These are phyloP conservation scores for Rhizopogon vesiculosus DNA, from an alignment of 768 basidiomycete genomes.

Conservation along the genomic window DNA sequence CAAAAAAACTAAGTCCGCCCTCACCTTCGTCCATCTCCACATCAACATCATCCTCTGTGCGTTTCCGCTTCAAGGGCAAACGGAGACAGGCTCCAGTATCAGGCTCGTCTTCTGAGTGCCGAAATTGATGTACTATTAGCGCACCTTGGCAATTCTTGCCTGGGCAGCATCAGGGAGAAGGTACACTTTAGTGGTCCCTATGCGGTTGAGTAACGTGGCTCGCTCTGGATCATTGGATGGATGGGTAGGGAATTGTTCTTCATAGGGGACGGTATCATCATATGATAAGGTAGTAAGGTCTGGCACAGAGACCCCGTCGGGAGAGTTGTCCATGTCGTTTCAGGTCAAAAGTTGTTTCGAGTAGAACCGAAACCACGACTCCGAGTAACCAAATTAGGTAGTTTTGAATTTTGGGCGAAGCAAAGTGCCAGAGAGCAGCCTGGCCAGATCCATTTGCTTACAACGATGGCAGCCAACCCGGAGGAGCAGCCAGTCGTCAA, in stretches of 20 bases:
- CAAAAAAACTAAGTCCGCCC: no score
- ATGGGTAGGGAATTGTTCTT: constrained; percentile 45
- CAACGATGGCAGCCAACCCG: constrained; percentile 16
- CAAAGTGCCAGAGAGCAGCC: no score
- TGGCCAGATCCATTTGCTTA: background rate
- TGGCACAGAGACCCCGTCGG: constrained; percentile 30
- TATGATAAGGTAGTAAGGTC: constrained; percentile 40
- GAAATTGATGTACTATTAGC: constrained; percentile 40
- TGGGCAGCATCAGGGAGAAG: constrained; percentile 65
- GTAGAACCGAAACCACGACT: background rate
- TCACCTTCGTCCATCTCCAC: constrained; percentile 29
- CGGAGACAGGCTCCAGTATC: constrained; percentile 33
- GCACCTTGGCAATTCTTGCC: constrained; percentile 67
- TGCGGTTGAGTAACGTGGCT: constrained; percentile 54
- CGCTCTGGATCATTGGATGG: constrained; percentile 22
- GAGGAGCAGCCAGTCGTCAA: constrained; percentile 44
- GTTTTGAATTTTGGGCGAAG: background rate
- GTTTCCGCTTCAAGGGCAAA: constrained; percentile 45
- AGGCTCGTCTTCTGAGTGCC: constrained; percentile 34
- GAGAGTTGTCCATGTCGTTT: constrained; percentile 44
- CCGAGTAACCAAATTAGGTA: background rate
- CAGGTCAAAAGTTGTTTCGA: background rate
- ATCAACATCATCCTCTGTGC: constrained; percentile 31
- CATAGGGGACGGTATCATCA: constrained; percentile 51
- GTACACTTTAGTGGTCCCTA: constrained; percentile 72